Conservation (phyloP, 2,329 filamentous ascomycete genomes). For the Ascochyta fabae region DNA sequence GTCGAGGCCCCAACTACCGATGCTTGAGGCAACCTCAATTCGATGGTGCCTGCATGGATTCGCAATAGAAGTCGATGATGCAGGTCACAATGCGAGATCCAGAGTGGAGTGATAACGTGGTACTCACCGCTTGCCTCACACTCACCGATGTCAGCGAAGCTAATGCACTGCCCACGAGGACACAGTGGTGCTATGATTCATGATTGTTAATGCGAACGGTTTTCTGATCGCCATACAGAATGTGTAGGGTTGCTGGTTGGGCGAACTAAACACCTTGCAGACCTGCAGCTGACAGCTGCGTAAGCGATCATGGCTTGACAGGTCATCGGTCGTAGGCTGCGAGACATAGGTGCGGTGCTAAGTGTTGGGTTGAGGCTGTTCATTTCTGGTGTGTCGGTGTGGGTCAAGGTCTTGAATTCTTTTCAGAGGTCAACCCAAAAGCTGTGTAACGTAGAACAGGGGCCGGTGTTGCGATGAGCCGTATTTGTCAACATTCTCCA, state of each 20-base stretch:
- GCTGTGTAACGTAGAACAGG: slow-evolving; percentile 8
- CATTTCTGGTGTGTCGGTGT: not conserved
- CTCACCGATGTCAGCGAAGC: slow-evolving; percentile 19
- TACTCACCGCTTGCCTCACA: slow-evolving; percentile 11
- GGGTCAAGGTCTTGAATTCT: not conserved
- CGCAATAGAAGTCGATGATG: slow-evolving; percentile 10
- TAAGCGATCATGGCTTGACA: slow-evolving; percentile 8
- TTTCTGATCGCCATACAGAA: slow-evolving; percentile 1
- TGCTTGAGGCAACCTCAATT: not conserved
- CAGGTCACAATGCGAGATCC: slow-evolving; percentile 16
- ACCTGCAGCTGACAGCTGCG: slow-evolving; percentile 38
- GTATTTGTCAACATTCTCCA: slow-evolving; percentile 1
- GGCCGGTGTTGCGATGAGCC: slow-evolving; percentile 2
- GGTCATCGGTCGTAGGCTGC: slow-evolving; percentile 7
- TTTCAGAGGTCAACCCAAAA: slow-evolving; percentile 3
- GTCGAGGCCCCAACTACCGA: not conserved
- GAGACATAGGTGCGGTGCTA: not conserved
- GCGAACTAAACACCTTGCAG: slow-evolving; percentile 18
- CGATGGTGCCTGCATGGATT: slow-evolving; percentile 16
- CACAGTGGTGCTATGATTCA: slow-evolving; percentile 24
- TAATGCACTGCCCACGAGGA: slow-evolving; percentile 19
- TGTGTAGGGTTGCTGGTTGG: slow-evolving; percentile 16
- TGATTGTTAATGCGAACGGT: slow-evolving; percentile 27
- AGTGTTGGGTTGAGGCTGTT: not conserved
- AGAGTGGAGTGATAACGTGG: slow-evolving; percentile 7